These are phyloP conservation scores for Sarocladium strictum DNA, from an alignment of 2,329 filamentous ascomycete genomes.

Conservation along the genomic window DNA sequence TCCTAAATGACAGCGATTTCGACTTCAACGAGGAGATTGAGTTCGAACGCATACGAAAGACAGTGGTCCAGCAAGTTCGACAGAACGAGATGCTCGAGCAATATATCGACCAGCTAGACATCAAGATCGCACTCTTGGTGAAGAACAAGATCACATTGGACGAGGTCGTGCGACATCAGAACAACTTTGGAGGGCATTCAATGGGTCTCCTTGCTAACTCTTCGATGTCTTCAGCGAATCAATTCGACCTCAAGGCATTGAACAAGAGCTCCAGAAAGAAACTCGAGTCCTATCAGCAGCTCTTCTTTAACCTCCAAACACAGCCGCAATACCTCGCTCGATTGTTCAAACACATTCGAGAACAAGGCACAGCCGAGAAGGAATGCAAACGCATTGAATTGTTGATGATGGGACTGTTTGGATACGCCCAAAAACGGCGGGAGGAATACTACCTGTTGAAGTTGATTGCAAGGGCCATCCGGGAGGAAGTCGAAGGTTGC, in stretches of 20 bases:
- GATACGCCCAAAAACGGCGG: constrained; percentile 91
- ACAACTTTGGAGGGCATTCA: constrained; percentile 87
- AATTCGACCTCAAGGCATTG: constrained; percentile 92
- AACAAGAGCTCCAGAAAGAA: constrained; percentile 97
- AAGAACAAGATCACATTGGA: constrained; percentile 99
- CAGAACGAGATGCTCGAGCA: constrained; percentile 97
- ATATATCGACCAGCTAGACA: constrained; percentile 96
- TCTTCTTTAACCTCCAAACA: constrained; percentile 96
- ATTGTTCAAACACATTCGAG: constrained; percentile 76
- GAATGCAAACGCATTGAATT: constrained; percentile 90
- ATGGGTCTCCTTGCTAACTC: constrained; percentile 80
- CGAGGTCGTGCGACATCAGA: constrained; percentile 94
- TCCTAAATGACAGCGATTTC: constrained; percentile 96
- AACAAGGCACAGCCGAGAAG: constrained; percentile 80
- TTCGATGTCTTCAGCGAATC: constrained; percentile 83
- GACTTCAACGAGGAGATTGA: constrained; percentile 99
- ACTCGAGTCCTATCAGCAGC: constrained; percentile 91
- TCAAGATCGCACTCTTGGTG: constrained; percentile 95
- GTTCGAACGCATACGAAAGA: constrained; percentile 90
- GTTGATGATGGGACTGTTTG: constrained; percentile 92
- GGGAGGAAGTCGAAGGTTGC: constrained; percentile 76
- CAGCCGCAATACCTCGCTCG: constrained; percentile 91
- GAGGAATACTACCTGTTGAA: constrained; percentile 97
- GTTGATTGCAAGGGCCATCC: constrained; percentile 73
- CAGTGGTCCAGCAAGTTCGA: constrained; percentile 92